phyloP scores from a whole-genome alignment of 108 stramenopile genomes.

The Skeletonema grethae region DNA sequence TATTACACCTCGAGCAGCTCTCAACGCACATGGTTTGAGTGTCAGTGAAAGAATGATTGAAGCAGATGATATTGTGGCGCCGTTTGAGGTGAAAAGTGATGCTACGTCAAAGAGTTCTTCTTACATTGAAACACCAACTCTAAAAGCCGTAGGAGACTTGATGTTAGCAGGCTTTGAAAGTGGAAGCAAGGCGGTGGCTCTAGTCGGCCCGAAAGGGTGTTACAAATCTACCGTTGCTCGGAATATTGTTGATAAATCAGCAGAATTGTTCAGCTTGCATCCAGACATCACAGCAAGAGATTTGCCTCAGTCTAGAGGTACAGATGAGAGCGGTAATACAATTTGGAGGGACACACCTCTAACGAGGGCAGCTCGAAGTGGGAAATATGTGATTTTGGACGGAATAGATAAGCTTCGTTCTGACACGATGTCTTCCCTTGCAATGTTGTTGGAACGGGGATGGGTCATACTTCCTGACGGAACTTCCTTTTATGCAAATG shows the following conservation, averaged over 20 bases:
- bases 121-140: conserved; percentile 47
- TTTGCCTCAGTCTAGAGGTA: conserved; percentile 71
- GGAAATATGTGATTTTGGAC: conserved; percentile 70
- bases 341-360: conserved; percentile 81
- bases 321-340: conserved; percentile 65
- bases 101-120: background rate
- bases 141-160: conserved; percentile 37
- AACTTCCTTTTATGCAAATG: conserved; percentile 31
- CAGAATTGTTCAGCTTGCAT: conserved; percentile 68
- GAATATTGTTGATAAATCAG: conserved; percentile 49
- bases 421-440: conserved; percentile 68
- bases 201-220: conserved; percentile 72
- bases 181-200: conserved; percentile 56
- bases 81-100: conserved; percentile 1
- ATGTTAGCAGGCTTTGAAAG: conserved; percentile 57
- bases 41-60: conserved; percentile 36
- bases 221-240: conserved; percentile 69
- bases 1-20: conserved; percentile 30
- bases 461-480: conserved; percentile 72
- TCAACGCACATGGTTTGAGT: conserved; percentile 48
- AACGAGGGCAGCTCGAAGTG: conserved; percentile 65
- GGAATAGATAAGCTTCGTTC: conserved; percentile 76
- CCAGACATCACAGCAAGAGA: conserved; percentile 81
- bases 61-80: conserved; percentile 24
- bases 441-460: conserved; percentile 52